Percentiles rank a stretch among this genome's conserved stretches.
Evolutionary conservation across 2,329 filamentous ascomycete species (phyloP).

Genomic region (Alternaria sp.): DNA sequence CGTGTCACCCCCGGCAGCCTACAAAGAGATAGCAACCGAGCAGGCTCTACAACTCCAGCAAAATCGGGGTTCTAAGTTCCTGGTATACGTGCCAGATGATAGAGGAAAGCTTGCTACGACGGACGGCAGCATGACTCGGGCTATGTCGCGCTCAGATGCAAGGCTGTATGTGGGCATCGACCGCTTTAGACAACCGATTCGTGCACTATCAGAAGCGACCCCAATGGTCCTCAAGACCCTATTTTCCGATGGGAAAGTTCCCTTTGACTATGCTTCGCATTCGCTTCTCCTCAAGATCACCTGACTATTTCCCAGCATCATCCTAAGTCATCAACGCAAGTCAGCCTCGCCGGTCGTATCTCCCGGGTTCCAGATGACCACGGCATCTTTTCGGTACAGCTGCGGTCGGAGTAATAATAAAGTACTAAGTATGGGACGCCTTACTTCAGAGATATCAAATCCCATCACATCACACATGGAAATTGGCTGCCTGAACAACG

Average conservation of each 20-base stretch:
- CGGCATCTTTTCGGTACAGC: neutral
- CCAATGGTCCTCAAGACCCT: neutral
- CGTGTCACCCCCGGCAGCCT: too few species aligned
- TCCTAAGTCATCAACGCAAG: neutral
- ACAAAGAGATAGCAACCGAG: too few species aligned
- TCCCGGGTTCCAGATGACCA: neutral
- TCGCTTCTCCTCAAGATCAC: neutral
- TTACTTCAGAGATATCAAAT: neutral
- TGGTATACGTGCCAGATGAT: neutral
- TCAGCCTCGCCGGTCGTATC: neutral
- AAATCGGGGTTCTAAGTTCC: too few species aligned
- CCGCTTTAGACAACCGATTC: neutral
- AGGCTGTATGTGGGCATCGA: neutral
- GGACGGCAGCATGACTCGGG: neutral
- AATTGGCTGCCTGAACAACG: neutral
- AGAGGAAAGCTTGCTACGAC: neutral
- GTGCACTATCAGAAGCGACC: neutral
- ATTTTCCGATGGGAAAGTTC: neutral
- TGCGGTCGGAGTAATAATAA: neutral
- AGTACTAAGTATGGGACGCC: neutral
- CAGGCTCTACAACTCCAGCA: too few species aligned
- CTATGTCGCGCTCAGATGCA: neutral
- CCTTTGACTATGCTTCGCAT: neutral
- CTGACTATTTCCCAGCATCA: neutral
- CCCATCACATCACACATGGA: neutral